phyloP scores from a whole-genome alignment of 139 green algal genomes.

The Micractinium conductrix region DNA sequence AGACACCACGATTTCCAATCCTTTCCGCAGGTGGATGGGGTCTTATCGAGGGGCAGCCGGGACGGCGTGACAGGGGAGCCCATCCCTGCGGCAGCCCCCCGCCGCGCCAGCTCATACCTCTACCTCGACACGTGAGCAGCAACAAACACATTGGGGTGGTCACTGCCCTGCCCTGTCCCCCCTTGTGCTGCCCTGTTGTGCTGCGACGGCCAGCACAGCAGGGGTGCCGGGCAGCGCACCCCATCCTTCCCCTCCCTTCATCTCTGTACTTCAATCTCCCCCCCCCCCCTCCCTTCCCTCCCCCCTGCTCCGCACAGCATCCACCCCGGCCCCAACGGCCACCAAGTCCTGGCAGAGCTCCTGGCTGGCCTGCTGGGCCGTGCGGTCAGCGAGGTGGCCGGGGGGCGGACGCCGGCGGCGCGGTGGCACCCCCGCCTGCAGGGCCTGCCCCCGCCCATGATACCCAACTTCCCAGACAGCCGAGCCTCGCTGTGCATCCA shows the following conservation, averaged over 20 bases:
- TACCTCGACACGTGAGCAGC: slow-evolving; percentile 24
- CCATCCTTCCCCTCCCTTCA: not conserved
- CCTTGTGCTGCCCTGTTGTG: not conserved
- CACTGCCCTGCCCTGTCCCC: no score
- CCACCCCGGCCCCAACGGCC: slow-evolving; percentile 7
- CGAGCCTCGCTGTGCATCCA: not conserved
- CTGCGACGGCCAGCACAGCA: not conserved
- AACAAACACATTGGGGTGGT: no score
- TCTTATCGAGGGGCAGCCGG: slow-evolving; percentile 1
- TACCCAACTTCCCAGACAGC: not conserved
- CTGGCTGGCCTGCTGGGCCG: not conserved
- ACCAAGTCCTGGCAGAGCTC: slow-evolving; percentile 21
- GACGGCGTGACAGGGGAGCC: not conserved
- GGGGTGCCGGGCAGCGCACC: not conserved
- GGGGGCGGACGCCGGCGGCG: no score
- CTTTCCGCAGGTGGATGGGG: slow-evolving; percentile 6
- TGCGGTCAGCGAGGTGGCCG: not conserved
- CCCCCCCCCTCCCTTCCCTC: not conserved
- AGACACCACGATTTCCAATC: no score
- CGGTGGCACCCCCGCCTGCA: not conserved
- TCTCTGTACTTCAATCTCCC: not conserved
- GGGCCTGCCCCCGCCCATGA: slow-evolving; percentile 18
- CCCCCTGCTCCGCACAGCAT: slow-evolving; percentile 23
- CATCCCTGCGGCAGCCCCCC: not conserved
- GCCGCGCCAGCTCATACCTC: not conserved